Evolutionary conservation across 176 grass and related monocot genomes (phyloP).

Genomic region (Phragmites australis): DNA sequence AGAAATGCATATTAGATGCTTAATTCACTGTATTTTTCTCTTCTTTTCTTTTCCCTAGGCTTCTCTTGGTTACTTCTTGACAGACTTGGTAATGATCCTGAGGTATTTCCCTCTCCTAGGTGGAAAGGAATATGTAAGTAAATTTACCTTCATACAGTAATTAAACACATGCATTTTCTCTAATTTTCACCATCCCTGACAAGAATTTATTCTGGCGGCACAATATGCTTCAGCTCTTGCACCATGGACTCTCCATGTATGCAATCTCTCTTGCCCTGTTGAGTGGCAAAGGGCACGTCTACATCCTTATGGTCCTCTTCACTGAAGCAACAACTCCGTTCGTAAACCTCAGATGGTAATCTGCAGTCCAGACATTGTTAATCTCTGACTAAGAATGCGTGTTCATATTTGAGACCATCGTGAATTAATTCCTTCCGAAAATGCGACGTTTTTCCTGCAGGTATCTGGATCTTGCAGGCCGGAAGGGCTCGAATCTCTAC

Average conservation of each 20-base stretch:
- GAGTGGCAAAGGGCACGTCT: constrained; percentile 70
- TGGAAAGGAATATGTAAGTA: constrained; percentile 80
- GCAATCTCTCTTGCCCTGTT: constrained; percentile 52
- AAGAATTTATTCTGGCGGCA: neutral
- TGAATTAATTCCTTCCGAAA: neutral
- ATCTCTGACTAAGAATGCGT: neutral
- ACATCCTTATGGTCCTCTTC: constrained; percentile 72
- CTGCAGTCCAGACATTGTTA: neutral
- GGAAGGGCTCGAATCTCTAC: constrained; percentile 61
- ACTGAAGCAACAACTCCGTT: constrained; percentile 68
- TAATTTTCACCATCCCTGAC: neutral
- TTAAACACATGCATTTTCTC: neutral
- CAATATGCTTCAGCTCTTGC: constrained; percentile 52
- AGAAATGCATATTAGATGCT: neutral
- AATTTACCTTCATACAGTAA: constrained; percentile 2
- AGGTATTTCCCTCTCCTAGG: constrained; percentile 65
- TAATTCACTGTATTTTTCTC: neutral
- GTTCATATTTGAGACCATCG: neutral
- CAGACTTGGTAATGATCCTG: constrained; percentile 64
- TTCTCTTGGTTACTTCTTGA: constrained; percentile 70
- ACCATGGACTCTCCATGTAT: constrained; percentile 70
- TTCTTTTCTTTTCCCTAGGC: neutral
- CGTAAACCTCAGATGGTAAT: constrained; percentile 81
- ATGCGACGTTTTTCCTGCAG: constrained; percentile 27
- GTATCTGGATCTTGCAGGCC: constrained; percentile 65